Base-by-base conservation (phyloP, 805 yeast genomes). In the Ogataea dorogensis region DNA sequence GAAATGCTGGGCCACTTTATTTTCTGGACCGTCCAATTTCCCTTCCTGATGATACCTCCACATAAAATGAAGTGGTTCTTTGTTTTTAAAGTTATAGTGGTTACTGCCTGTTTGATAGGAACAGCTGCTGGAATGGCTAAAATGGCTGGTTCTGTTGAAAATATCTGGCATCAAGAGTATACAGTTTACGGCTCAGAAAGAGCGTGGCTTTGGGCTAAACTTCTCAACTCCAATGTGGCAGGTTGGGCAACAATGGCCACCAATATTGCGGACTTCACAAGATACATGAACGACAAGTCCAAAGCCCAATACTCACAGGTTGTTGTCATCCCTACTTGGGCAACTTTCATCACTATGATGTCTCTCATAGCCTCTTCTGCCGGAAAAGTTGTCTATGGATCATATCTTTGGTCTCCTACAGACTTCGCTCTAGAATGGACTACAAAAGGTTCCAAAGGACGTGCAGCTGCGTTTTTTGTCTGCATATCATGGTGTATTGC, bases 391-490 rank as follows among this genome's bases (percentile, higher is more conserved):
- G 49, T 64, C 38, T n/a, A n/a, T n/a, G 72, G 71, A 2, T 54
- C 60, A n/a, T 60, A 60, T 16, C 62, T 67, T 28, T 70, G 73
- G 73, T 55, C 64, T 23, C 74, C 73, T 28, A 54, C 67, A 5
- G 61, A 58, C 31, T 65, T 67, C 42, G 61, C 65, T n/a, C n/a
- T n/a, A n/a, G n/a, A n/a, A n/a, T n/a, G n/a, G n/a, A n/a, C n/a
- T n/a, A n/a, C n/a, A n/a, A n/a, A n/a, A n/a, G n/a, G n/a, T n/a
- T n/a, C n/a, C n/a, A n/a, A n/a, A n/a, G n/a, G n/a, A n/a, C n/a
- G n/a, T n/a, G n/a, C n/a, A n/a, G n/a, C n/a, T n/a, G n/a, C n/a
- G n/a, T n/a, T n/a, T n/a, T n/a, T n/a, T n/a, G n/a, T n/a, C 34
- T 38, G 43, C 16, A 44, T 44, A 17, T 40, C 48, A 5, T 49